Base-by-base conservation (phyloP, 1,284 basidiomycete species). In the Cystobasidium pallidum region DNA sequence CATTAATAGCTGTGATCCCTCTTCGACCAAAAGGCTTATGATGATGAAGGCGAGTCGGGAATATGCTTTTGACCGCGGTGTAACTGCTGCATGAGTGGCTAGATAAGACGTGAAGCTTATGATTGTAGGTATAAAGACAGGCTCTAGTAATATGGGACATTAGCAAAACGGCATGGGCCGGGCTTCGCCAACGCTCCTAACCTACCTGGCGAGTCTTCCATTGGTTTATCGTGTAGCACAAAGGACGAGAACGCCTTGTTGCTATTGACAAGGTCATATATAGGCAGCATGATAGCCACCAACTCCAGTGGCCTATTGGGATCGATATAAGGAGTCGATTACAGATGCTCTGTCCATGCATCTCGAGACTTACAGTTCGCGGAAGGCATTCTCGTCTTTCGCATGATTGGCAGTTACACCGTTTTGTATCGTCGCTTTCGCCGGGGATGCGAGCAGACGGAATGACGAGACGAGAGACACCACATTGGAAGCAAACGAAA, bases 101-200 rank as follows among this genome's bases (percentile, higher is more conserved):
- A 79, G 15, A 73, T 79, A 79, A 13, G 78, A 78, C 11, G 75
- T 66, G 24, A 78, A 73, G 8, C 78, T 79, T 65, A 79, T 75
- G 49, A 79, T 73, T n/a, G 74, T 39, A 0, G 74, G 51, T 2
- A 75, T 71, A 15, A 78, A 61, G 2, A 65, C 59, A 4, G 74
- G 34, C 1, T 72, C 75, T 76, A 62, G 7, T 13, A 3, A n/a
- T 45, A 17, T n/a, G n/a, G 15, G 15, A 15, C n/a, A 47, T 10
- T 39, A 55, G 55, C 26, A 21, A 21, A 21, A n/a, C n/a, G n/a
- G n/a, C n/a, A n/a, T n/a, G n/a, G n/a, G n/a, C n/a, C n/a, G n/a
- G n/a, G n/a, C n/a, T n/a, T n/a, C n/a, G n/a, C n/a, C n/a, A n/a
- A 28, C 7, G 24, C 57, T 17, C 21, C 26, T 3, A 32, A 24